A percentile compares a stretch with the other conserved stretches of the same genome.
These are phyloP conservation scores for Phellopilus nigrolimitatus DNA, from an alignment of 1,284 basidiomycete genomes.

Conservation along the genomic window DNA sequence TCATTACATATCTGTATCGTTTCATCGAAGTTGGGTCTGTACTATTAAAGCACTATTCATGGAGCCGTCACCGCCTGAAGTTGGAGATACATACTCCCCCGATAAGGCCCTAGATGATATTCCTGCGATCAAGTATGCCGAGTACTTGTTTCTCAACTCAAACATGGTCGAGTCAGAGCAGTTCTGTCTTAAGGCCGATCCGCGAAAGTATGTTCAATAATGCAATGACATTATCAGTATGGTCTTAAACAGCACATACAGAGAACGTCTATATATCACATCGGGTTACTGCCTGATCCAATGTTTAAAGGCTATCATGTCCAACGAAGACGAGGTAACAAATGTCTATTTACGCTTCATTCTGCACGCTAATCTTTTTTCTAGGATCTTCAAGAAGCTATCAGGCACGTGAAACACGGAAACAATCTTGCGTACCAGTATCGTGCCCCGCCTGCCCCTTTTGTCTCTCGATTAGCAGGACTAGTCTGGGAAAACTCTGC, in stretches of 20 bases:
- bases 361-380: background rate
- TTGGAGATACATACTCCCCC: conserved; percentile 38
- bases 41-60: no score
- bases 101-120: conserved; percentile 58
- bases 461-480: conserved; percentile 57
- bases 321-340: conserved; percentile 70
- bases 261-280: conserved; percentile 82
- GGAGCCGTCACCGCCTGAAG: background rate
- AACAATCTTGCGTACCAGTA: conserved; percentile 58
- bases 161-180: conserved; percentile 89
- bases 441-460: conserved; percentile 56
- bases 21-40: no score
- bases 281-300: conserved; percentile 82
- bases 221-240: conserved; percentile 20
- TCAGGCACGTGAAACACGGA: conserved; percentile 59
- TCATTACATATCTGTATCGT: no score
- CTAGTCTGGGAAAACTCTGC: conserved; percentile 35
- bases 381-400: conserved; percentile 65
- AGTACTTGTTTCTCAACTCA: conserved; percentile 79
- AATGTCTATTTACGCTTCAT: background rate
- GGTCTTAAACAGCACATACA: conserved; percentile 26
- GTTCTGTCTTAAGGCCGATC: conserved; percentile 59
- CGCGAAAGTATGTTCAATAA: conserved; percentile 53
- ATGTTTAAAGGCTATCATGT: conserved; percentile 76
- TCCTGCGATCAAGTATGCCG: conserved; percentile 58